These are phyloP conservation scores for Penicillium sp. DNA, from an alignment of 2,329 filamentous ascomycete species.

Conservation along the genomic window DNA sequence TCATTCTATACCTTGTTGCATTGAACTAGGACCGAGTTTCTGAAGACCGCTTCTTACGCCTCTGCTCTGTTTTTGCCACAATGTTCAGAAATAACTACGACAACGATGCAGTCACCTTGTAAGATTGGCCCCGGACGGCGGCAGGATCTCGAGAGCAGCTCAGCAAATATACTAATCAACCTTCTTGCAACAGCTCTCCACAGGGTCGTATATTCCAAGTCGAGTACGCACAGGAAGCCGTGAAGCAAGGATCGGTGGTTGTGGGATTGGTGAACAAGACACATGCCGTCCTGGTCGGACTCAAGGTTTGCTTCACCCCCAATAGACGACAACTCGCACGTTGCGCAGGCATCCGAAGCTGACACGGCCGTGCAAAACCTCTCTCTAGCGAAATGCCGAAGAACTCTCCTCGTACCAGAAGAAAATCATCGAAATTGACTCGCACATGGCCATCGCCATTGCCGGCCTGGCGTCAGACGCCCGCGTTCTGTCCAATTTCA, in stretches of 20 bases:
- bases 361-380: slow-evolving; percentile 4
- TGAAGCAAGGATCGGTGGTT: slow-evolving; percentile 97
- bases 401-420: slow-evolving; percentile 99
- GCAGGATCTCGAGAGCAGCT: slow-evolving; percentile 7
- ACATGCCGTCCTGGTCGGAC: slow-evolving; percentile 87
- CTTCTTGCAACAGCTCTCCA: slow-evolving; percentile 63
- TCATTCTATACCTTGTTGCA: slow-evolving; percentile 10
- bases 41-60: slow-evolving; percentile 1
- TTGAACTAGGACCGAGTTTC: slow-evolving; percentile 7
- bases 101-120: slow-evolving; percentile 99
- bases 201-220: slow-evolving; percentile 99
- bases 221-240: slow-evolving; percentile 96
- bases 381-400: slow-evolving; percentile 82
- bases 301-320: slow-evolving; percentile 64
- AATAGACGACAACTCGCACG: not conserved
- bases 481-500: slow-evolving; percentile 99
- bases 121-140: slow-evolving; percentile 30
- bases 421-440: slow-evolving; percentile 95
- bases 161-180: slow-evolving; percentile 14
- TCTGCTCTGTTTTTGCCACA: slow-evolving; percentile 35
- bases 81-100: slow-evolving; percentile 99
- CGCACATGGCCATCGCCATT: slow-evolving; percentile 91
- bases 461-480: slow-evolving; percentile 95
- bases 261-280: slow-evolving; percentile 97
- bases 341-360: slow-evolving; percentile 1